phyloP scores from a whole-genome alignment of 768 basidiomycete genomes.

The Suillus weaverae region DNA sequence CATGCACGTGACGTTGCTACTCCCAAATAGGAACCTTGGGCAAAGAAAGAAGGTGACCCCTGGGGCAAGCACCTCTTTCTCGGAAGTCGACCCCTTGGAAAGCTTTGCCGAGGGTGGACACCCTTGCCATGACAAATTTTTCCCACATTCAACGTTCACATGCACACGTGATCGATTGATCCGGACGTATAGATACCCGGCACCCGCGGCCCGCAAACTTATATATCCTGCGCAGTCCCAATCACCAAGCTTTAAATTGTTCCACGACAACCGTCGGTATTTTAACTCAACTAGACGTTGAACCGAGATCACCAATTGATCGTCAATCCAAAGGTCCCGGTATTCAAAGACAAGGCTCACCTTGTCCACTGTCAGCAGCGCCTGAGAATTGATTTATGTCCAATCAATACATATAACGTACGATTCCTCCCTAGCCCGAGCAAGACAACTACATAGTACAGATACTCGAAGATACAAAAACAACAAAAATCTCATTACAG shows the following conservation, averaged over 20 bases:
- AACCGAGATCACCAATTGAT: background rate
- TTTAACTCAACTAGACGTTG: background rate
- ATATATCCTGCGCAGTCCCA: background rate
- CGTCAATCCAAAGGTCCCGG: background rate
- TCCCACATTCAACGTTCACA: no score
- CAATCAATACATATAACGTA: background rate
- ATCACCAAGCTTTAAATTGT: background rate
- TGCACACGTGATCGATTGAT: background rate
- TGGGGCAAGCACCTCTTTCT: no score
- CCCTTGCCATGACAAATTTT: no score
- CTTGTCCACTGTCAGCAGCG: background rate
- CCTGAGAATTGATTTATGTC: background rate
- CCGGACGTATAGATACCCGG: background rate
- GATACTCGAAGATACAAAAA: background rate
- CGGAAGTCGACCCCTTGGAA: no score
- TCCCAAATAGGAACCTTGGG: no score
- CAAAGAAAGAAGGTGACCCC: no score
- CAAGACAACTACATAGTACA: background rate
- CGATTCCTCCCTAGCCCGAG: background rate
- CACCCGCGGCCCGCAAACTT: background rate
- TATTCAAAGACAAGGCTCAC: background rate
- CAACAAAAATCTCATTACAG: constrained; percentile 3
- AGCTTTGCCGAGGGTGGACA: no score
- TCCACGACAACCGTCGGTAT: background rate
- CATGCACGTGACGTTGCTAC: no score